Evolutionary conservation across 1,284 basidiomycete species (phyloP), one percentile per base, ranked within the genome.

Genomic region (Naganishia sp.): DNA sequence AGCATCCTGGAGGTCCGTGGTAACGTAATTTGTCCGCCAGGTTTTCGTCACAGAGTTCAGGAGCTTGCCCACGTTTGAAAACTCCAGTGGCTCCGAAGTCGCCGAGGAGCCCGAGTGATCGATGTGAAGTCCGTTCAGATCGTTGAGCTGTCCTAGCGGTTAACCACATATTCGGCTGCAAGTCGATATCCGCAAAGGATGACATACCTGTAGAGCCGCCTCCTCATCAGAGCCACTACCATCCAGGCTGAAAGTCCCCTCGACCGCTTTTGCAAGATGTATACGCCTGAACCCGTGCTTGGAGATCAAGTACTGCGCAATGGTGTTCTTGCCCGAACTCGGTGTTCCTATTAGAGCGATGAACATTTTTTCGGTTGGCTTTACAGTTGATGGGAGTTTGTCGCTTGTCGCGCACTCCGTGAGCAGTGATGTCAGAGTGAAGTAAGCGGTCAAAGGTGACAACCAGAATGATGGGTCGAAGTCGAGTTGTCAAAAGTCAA

Each of bases 291-390:
- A 86, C 2, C 76, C 77, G 71, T 84, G 80, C 31, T 75, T 69
- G 10, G 73, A 65, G 25, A 87, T 80, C 17, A 98, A 85, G 75
- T 90, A 94, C 15, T 87, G 80, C 61, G 88, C 84, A 17, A 97
- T 82, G 0, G 86, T 85, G 11, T 87, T 83, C 78, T 94, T 96
- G 23, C 95, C 95, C 5, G 92, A 84, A 41, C 82, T 86, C 1
- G 86, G 85, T 0, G 93, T 89, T 17, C 95, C 95, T 43, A 96
- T 84, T 65, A 99, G 85, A 13, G 90, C 88, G 72, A 99, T 87
- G 75, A 97, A 87, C 90, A 92, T 80, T 51, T 32, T 28, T 39
- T 39, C 35, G 35, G 13, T 39, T 39, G 35, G 13, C 13, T 9
- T 10, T 39, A 2, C 13, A 28, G 28, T 28, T 28, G 28, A 28